Evolutionary conservation across 495 filamentous ascomycete species (phyloP), one percentile per base, ranked within the genome.

Genomic region (Rostrohypoxylon terebratum): DNA sequence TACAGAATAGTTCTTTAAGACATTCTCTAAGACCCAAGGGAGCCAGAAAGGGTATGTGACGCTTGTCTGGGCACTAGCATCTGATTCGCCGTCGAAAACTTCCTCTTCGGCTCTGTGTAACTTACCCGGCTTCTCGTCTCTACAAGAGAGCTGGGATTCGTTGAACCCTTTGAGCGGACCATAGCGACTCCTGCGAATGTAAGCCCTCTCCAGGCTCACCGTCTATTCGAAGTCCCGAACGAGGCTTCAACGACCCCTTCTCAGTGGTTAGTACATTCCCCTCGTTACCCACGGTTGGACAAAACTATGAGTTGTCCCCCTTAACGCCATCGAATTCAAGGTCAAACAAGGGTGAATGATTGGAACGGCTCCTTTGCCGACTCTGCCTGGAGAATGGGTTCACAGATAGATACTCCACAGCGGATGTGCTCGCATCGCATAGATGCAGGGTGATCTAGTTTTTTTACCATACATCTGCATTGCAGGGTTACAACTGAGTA

Each of bases 371-470:
- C 53, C 47, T 54, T 68, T 75, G 72, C 67, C 72, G 72, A 75
- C 68, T 74, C 67, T 75, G 67, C 68, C 68, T 67, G 67, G 63
- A 62, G 59, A 71, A 75, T 71, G 63, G 72, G 61, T 74, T 62
- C 67, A 73, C 63, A 69, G 58, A 55, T 66, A 69, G 58, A 42
- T 68, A 59, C 47, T 70, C 68, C 72, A 75, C 76, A 78, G 72
- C 72, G 72, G 72, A 75, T 75, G 72, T 71, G 68, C 72, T 71
- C 72, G 72, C 72, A 75, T 71, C 67, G 72, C 72, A 75, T 75
- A 68, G 68, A 67, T 71, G 72, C 72, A 74, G 63, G 63, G 72
- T 75, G 72, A 71, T 75, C 72, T 68, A 63, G 53, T 66, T 71
- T 68, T 63, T 71, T 45, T 45, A 45, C 63, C 72, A 70, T 59